Conservation (phyloP, 176 grass and related monocot genomes). For the Carex kokanica region DNA sequence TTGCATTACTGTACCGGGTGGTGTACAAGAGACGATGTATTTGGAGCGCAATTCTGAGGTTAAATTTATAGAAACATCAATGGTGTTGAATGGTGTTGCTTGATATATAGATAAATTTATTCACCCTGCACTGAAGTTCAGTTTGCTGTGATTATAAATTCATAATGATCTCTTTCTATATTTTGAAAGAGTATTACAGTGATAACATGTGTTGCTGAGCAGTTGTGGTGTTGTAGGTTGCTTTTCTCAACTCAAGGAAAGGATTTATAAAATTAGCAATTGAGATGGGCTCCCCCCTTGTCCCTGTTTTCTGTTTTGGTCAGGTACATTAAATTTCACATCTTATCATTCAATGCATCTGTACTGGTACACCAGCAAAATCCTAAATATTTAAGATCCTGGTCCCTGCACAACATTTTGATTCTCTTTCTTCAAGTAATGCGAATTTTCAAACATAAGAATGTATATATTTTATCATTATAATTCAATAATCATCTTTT, state of each 20-base stretch:
- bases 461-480: background rate
- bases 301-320: conserved; percentile 79
- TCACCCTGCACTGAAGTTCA: background rate
- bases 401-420: background rate
- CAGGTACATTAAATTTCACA: conserved; percentile 45
- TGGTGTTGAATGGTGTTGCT: too few relatives aligned
- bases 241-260: conserved; percentile 85
- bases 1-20: conserved; percentile 75
- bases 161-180: background rate
- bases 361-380: background rate
- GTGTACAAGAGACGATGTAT: conserved; percentile 88
- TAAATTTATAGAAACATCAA: background rate
- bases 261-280: conserved; percentile 92
- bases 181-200: background rate
- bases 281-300: conserved; percentile 66
- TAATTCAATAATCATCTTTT: background rate
- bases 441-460: background rate
- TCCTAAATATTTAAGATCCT: background rate
- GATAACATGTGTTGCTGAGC: background rate
- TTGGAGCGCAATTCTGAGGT: conserved; percentile 89
- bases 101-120: too few relatives aligned
- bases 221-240: conserved; percentile 44
- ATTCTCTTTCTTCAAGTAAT: background rate
- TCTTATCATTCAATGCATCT: background rate
- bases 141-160: background rate